Base-by-base conservation (phyloP, 805 yeast species). In the Myxozyma monticola region DNA sequence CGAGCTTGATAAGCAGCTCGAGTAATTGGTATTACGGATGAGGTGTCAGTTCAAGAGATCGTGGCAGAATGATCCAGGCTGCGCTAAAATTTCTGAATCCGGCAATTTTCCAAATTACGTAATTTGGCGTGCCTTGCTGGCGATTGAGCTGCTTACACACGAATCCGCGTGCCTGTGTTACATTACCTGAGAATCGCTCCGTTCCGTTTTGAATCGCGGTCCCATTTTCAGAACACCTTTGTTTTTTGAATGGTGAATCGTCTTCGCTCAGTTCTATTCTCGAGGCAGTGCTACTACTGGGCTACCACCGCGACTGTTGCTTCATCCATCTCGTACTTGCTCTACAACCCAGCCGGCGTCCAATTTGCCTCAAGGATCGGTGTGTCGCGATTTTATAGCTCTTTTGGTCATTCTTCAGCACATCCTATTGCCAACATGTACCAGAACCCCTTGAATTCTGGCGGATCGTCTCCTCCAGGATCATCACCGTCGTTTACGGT, bases 271-370 rank as follows among this genome's bases (percentile, higher is more conserved):
- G 6, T 47, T 14, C 26, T 47, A 18, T 15, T 31, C 15, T 51
- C 58, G n/a, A 42, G 44, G 35, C 49, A 29, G 43, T 53, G 51
- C 42, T 50, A 46, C 37, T 54, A 54, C 28, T 52, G 53, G 57
- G 56, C 59, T n/a, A 52, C 59, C 2, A 54, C 59, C 37, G 59
- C 59, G 12, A 50, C 59, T 2, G 50, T 54, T 15, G 59, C 59
- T 6, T 49, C 57, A 18, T 51, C 56, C n/a, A 35, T 51, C 15
- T 54, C 59, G 20, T 40, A 31, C 29, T 15, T 54, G 1, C 31
- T 52, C 14, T 48, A 37, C 38, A 30, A 22, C 25, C 22, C 57
- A 14, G 33, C 38, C 17, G 33, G 20, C 14, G 17, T 40, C 37
- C 12, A 10, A 12, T 29, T 35, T 10, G 26, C 28, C 3, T 37